phyloP scores from a whole-genome alignment of 106 monocot species.

The Posidonia australis region DNA sequence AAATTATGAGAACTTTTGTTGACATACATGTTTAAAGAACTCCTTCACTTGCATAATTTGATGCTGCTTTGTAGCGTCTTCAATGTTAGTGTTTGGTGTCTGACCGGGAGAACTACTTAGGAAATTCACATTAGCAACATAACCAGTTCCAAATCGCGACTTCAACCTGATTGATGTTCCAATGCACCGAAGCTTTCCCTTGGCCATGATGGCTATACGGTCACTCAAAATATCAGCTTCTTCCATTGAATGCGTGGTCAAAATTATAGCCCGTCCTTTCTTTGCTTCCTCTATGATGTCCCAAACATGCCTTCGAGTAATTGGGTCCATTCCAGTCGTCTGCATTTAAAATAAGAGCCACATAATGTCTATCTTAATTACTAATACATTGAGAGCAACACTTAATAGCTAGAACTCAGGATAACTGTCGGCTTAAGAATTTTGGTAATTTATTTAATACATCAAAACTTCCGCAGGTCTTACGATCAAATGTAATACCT shows the following conservation, averaged over 20 bases:
- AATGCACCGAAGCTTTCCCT: slow-evolving; percentile 80
- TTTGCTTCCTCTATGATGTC: slow-evolving; percentile 93
- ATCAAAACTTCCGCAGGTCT: no score
- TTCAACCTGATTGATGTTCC: slow-evolving; percentile 53
- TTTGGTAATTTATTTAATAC: no score
- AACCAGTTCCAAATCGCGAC: slow-evolving; percentile 76
- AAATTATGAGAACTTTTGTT: background rate
- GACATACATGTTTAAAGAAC: slow-evolving; percentile 69
- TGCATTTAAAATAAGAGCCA: slow-evolving; percentile 7
- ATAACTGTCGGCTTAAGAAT: no score
- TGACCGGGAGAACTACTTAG: slow-evolving; percentile 22
- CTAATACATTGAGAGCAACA: no score
- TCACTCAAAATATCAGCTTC: slow-evolving; percentile 91
- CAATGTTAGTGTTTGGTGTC: slow-evolving; percentile 12
- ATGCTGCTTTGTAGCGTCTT: slow-evolving; percentile 8
- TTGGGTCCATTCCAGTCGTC: slow-evolving; percentile 97
- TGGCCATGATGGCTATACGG: slow-evolving; percentile 91
- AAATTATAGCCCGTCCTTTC: slow-evolving; percentile 76
- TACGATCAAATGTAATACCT: no score
- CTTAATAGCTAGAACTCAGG: no score
- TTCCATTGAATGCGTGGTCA: slow-evolving; percentile 98
- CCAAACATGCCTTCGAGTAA: slow-evolving; percentile 88
- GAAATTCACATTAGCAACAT: slow-evolving; percentile 72
- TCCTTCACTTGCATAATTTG: slow-evolving; percentile 44
- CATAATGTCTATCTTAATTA: no score